Evolutionary conservation across 164 flowering plant genomes (phyloP).

Genomic region (Magnolia sinica): DNA sequence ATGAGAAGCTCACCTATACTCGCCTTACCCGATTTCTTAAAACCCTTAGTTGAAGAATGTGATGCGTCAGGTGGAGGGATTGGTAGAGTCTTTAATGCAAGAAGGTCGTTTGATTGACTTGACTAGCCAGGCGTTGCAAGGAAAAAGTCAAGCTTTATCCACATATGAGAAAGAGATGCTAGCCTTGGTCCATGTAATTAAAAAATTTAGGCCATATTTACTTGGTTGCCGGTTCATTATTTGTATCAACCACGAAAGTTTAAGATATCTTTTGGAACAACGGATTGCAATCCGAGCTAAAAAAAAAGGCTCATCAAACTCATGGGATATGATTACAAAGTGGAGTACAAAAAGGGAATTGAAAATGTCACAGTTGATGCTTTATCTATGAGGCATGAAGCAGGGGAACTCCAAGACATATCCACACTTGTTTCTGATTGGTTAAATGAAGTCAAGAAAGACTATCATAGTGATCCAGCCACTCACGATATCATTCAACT

Average conservation of each 20-base stretch:
- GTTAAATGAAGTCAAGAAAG: too few species aligned
- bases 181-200: not conserved
- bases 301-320: too few species aligned
- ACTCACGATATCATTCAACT: too few species aligned
- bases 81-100: not conserved
- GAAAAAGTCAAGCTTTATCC: not conserved
- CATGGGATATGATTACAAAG: too few species aligned
- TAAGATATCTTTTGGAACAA: too few species aligned
- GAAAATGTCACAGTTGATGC: too few species aligned
- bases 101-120: not conserved
- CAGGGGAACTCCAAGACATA: too few species aligned
- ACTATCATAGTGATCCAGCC: too few species aligned
- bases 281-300: too few species aligned
- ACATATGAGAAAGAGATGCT: not conserved
- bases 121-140: not conserved
- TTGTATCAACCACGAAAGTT: not conserved
- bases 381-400: too few species aligned
- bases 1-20: not conserved
- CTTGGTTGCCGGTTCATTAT: not conserved
- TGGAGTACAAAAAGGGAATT: too few species aligned
- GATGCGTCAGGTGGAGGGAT: not conserved
- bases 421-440: too few species aligned
- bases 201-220: not conserved
- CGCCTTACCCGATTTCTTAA: not conserved
- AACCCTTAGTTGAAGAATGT: not conserved